Base-by-base conservation (phyloP, 1,139 yeast genomes). In the Citeromyces siamensis region DNA sequence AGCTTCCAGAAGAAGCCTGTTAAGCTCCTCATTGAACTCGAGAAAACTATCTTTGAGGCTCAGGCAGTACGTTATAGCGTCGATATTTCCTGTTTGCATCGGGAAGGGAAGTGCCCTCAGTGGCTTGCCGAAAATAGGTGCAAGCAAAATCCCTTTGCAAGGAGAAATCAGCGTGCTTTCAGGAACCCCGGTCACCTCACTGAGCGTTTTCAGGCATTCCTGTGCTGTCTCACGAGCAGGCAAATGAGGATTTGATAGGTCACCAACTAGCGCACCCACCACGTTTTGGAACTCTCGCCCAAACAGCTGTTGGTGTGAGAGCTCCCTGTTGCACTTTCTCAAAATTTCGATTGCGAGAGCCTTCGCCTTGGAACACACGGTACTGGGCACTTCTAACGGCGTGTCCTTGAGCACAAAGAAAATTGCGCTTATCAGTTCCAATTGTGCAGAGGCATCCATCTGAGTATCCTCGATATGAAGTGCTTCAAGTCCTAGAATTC, bases 81-180 rank as follows among this genome's bases (percentile, higher is more conserved):
- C 98, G 42, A 93, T 86, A 55, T 90, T 88, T 23, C 98, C 98
- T 40, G 93, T 90, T 59, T 93, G 98, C 95, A 88, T 90, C 3
- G 96, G 94, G 61, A 93, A 90, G 0, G 99, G 98, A 43, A 93
- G 66, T 0, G 98, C 98, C 43, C 99, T 68, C 42, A 93, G 61
- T 1, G 99, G 99, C 51, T 93, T 93, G 5, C 95, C 95, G 61
- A 90, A 93, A 32, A 93, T 90, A 6, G 98, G 98, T 1, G 94
- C 84, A 35, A 93, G 60, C 33, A 93, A 63, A 34, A 88, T 72
- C 33, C 75, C 80, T 47, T 85, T 84, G 36, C 93, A 86, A 12
- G 94, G 94, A 8, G 75, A 74, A 56, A 93, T 76, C 45, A 93
- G 70, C 1, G 77, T 71, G 1, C 90, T 71, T 37, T 86, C 66